Conservation (phyloP, 148 eudicot genomes). For the Pharnaceum exiguum region DNA sequence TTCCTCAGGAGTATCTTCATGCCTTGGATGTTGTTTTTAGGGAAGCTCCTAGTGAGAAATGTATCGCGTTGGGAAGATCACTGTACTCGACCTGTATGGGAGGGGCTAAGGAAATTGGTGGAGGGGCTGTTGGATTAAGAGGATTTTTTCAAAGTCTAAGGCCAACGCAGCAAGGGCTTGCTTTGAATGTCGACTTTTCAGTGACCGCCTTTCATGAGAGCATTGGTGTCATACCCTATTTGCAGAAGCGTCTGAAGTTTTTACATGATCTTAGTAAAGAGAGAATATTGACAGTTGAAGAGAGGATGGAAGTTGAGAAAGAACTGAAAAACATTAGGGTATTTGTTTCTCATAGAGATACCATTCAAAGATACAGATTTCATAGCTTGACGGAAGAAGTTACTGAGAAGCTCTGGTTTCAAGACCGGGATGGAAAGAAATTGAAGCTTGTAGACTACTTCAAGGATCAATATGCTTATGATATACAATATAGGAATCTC, state of each 20-base stretch:
- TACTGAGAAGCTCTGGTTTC: conserved; percentile 73
- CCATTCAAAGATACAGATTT: conserved; percentile 71
- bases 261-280: conserved; percentile 52
- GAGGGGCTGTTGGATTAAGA: conserved; percentile 76
- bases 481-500: conserved; percentile 64
- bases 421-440: conserved; percentile 60
- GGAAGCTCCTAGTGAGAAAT: conserved; percentile 64
- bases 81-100: conserved; percentile 79
- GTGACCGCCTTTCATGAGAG: conserved; percentile 96
- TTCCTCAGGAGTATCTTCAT: conserved; percentile 91
- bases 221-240: conserved; percentile 64
- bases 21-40: conserved; percentile 87
- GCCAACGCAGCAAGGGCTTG: conserved; percentile 93
- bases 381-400: conserved; percentile 68
- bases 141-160: conserved; percentile 92
- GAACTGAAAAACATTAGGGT: conserved; percentile 70
- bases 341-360: conserved; percentile 86
- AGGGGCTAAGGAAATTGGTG: conserved; percentile 68
- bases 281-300: conserved; percentile 41
- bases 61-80: conserved; percentile 59
- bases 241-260: conserved; percentile 63
- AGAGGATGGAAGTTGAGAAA: conserved; percentile 71
- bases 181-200: conserved; percentile 79
- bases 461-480: conserved; percentile 84
- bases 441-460: conserved; percentile 63